Conservation (phyloP, 768 basidiomycete genomes). For the Floccularia luteovirens region DNA sequence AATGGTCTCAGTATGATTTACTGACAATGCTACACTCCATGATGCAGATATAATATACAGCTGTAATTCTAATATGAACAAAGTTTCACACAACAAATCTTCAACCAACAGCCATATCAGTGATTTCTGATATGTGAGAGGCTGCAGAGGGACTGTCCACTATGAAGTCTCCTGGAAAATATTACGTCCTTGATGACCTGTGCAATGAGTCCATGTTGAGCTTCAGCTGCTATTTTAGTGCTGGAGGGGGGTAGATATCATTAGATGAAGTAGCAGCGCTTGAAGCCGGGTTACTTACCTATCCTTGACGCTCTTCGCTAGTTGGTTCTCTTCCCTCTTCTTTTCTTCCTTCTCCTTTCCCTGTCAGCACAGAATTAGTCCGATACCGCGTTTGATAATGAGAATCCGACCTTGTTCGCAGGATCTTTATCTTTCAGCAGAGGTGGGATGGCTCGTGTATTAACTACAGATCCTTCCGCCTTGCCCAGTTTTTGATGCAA, state of each 20-base stretch:
- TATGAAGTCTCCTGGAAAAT: constrained; percentile 57
- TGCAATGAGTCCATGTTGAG: constrained; percentile 88
- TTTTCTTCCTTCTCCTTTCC: constrained; percentile 57
- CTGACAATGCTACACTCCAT: no score
- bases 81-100: no score
- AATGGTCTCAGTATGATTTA: neutral
- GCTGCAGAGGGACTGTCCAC: constrained; percentile 10
- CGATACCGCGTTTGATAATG: constrained; percentile 1
- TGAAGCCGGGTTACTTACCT: constrained; percentile 39
- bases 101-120: constrained; percentile 43
- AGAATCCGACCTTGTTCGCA: constrained; percentile 34
- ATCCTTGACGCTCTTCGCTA: constrained; percentile 88
- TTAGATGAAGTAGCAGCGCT: neutral
- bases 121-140: constrained; percentile 27
- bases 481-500: constrained; percentile 84
- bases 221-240: constrained; percentile 83
- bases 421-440: constrained; percentile 43
- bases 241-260: constrained; percentile 27
- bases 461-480: constrained; percentile 49
- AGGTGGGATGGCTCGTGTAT: constrained; percentile 53
- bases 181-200: constrained; percentile 92
- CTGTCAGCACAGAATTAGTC: no score
- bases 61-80: no score
- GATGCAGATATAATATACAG: no score
- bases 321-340: constrained; percentile 84